Base-by-base conservation (phyloP, 108 stramenopile species). In the Cyclotella distinguenda region DNA sequence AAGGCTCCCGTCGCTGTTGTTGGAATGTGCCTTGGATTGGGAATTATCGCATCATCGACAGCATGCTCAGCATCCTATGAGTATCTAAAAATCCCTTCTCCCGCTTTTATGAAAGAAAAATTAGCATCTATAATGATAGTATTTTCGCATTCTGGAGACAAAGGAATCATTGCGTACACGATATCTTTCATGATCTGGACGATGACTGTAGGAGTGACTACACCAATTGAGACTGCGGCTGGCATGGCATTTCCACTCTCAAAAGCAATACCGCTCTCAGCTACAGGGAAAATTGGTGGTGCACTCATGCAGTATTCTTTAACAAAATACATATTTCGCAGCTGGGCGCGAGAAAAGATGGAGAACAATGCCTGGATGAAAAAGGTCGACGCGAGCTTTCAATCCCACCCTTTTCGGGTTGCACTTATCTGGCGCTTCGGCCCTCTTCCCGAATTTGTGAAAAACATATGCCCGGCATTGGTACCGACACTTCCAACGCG, bases 381-480 rank as follows among this genome's bases (percentile, higher is more conserved):
- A 31, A 59, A 77, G 12, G 47, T 88, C 19, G 64, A 82, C n/a
- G 36, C 49, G 12, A 64, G 69, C 31, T 68, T 87, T 35, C 44
- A 47, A 56, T 60, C 66, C 18, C 39, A 64, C 26, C 91, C 91
- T 6, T 68, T 82, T 18, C 16, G 55, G 39, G 72, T 74, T 9
- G 70, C 85, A n/a, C 25, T 89, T 33, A 62, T 89, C 45, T 72
- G 84, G 73, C 74, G 86, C 60, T 81, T 84, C 25, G 68, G 68
- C 38, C 80, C 78, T 23, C 71, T 93, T n/a, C 91, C 91, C 2
- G 91, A 93, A 73, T 82, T 86, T 28, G 74, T 89, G 23, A 93
- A 93, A 64, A 93, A 93, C 68, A 78, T 74, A 55, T 86, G 88
- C 4, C 63, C 75, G 31, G 44, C 74, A 32, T 43, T 80, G 15